Conservation (phyloP, 2,329 filamentous ascomycete species). For the Alternaria arbusti region DNA sequence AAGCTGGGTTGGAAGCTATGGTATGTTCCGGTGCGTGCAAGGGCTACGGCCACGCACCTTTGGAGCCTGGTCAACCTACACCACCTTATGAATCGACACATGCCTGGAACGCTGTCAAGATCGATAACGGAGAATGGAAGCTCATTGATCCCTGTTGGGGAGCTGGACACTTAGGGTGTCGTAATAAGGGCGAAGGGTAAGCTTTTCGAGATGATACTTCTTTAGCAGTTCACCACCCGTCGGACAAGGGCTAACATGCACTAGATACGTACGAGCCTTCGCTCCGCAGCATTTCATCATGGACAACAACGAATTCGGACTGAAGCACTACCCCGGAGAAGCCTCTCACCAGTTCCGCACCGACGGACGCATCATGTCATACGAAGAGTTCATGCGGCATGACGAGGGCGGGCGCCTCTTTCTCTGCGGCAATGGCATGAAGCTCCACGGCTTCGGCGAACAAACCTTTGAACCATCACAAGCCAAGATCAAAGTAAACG, state of each 20-base stretch:
- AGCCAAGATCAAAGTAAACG: slow-evolving; percentile 67
- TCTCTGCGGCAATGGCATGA: slow-evolving; percentile 32
- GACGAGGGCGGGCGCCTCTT: slow-evolving; percentile 53
- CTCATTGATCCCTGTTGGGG: slow-evolving; percentile 94
- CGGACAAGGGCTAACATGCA: background rate
- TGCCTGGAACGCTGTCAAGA: slow-evolving; percentile 91
- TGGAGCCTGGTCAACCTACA: slow-evolving; percentile 68
- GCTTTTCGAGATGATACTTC: slow-evolving; percentile 40
- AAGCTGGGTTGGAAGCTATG: slow-evolving; percentile 79
- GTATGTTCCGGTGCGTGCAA: slow-evolving; percentile 84
- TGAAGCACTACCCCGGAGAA: slow-evolving; percentile 78
- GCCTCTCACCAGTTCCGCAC: slow-evolving; percentile 72
- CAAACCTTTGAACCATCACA: slow-evolving; percentile 67
- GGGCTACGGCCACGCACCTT: slow-evolving; percentile 73
- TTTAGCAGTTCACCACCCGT: too few species aligned
- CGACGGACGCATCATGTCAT: slow-evolving; percentile 71
- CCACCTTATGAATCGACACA: slow-evolving; percentile 72
- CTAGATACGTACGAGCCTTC: slow-evolving; percentile 71
- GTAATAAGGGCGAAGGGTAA: slow-evolving; percentile 56
- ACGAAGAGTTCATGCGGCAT: slow-evolving; percentile 83
- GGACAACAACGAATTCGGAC: slow-evolving; percentile 80
- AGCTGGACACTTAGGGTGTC: slow-evolving; percentile 68
- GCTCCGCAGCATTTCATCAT: slow-evolving; percentile 62
- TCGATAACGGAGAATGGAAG: slow-evolving; percentile 90
- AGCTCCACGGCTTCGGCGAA: slow-evolving; percentile 58